phyloP scores from a whole-genome alignment of 73 alveolate species.

The Tetrahymena thermophila region DNA sequence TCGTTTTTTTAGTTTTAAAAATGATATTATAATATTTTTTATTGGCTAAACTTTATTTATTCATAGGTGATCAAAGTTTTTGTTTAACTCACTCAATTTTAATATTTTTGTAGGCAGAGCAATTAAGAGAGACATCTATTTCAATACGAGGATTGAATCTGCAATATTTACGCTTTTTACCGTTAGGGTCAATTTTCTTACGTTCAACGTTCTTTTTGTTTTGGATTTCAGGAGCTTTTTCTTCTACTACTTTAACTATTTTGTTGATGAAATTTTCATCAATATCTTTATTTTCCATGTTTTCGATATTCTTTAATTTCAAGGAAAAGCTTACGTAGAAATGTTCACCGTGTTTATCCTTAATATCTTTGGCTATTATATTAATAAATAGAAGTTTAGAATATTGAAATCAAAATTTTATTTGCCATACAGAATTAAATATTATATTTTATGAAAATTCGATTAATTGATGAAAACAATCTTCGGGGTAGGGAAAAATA shows the following conservation, averaged over 20 bases:
- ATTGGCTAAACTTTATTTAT: neutral
- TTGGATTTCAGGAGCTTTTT: neutral
- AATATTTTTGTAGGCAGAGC: neutral
- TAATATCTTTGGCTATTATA: neutral
- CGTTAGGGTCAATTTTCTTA: neutral
- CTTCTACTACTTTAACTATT: neutral
- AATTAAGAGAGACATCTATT: neutral
- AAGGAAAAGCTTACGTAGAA: neutral
- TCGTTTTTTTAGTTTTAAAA: neutral
- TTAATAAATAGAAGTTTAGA: neutral
- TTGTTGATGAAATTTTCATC: neutral
- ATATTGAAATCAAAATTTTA: neutral
- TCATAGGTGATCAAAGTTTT: too few relatives aligned
- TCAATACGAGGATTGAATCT: constrained; percentile 2
- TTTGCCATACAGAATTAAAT: neutral
- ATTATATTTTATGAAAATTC: neutral
- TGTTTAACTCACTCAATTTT: neutral
- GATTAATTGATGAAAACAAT: neutral
- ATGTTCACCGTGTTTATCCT: constrained; percentile 1
- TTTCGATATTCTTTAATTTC: neutral
- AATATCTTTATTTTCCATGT: neutral
- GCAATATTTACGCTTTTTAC: neutral
- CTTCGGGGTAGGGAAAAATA: neutral
- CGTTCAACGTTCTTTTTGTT: neutral
- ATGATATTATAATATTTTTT: neutral